Evolutionary conservation across 2,329 filamentous ascomycete species (phyloP).

Genomic region (Dactylellina parvicollis): DNA sequence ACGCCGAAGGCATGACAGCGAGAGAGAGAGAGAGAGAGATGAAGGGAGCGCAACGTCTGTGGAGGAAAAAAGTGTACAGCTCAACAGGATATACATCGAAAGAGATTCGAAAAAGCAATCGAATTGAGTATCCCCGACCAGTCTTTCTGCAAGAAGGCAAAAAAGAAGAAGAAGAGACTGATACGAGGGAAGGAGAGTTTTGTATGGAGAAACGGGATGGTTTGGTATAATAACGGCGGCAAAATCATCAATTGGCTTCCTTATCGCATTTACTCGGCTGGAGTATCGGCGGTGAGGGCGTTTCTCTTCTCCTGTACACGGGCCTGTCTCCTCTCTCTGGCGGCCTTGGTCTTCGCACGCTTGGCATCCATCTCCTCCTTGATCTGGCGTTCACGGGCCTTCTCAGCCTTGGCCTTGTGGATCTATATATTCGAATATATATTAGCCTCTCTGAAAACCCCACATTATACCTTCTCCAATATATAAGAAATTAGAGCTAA

Average conservation of each 20-base stretch:
- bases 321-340: conserved; percentile 97
- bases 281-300: conserved; percentile 77
- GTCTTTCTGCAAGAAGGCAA: not conserved
- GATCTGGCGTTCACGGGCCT: conserved; percentile 91
- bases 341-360: conserved; percentile 99
- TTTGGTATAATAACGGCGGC: conserved; percentile 16
- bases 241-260: conserved; percentile 19
- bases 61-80: conserved; percentile 40
- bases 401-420: conserved; percentile 99
- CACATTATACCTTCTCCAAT: not conserved
- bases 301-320: conserved; percentile 89
- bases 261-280: conserved; percentile 37
- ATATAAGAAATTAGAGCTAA: conserved; percentile 5
- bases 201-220: conserved; percentile 14
- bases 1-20: conserved; percentile 53
- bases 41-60: not conserved
- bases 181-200: conserved; percentile 2
- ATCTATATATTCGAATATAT: conserved; percentile 70
- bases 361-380: conserved; percentile 99
- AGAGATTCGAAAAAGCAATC: conserved; percentile 16
- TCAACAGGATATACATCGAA: conserved; percentile 38
- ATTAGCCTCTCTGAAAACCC: not conserved
- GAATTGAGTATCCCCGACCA: conserved; percentile 25
- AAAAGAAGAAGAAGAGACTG: not conserved
- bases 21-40: conserved; percentile 27